These are phyloP conservation scores for Hymenoscyphus scutula DNA, from an alignment of 2,329 filamentous ascomycete species.

Conservation along the genomic window DNA sequence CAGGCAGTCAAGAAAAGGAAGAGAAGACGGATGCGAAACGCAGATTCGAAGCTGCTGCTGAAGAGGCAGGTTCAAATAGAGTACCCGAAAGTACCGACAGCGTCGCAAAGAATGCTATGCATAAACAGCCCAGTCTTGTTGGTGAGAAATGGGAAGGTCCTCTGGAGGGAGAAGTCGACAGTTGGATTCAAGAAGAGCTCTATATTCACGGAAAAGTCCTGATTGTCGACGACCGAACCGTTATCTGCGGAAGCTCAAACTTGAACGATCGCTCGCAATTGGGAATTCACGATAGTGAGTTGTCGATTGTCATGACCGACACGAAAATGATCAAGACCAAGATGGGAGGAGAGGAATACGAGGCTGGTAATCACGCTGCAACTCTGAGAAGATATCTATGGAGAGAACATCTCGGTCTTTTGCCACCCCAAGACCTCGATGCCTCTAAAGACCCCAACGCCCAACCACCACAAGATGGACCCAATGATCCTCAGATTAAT, in stretches of 20 bases:
- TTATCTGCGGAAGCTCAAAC: slow-evolving; percentile 84
- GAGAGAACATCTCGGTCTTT: slow-evolving; percentile 84
- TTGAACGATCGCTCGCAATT: slow-evolving; percentile 88
- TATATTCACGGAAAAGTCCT: slow-evolving; percentile 93
- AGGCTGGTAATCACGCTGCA: slow-evolving; percentile 77
- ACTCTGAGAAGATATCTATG: slow-evolving; percentile 80
- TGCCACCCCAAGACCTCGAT: slow-evolving; percentile 70
- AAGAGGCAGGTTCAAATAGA: slow-evolving; percentile 34
- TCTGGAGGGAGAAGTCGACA: slow-evolving; percentile 72
- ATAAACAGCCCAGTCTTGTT: slow-evolving; percentile 58
- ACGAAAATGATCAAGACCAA: slow-evolving; percentile 64
- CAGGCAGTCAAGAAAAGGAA: slow-evolving; percentile 40
- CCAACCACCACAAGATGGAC: slow-evolving; percentile 62
- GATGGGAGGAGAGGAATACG: slow-evolving; percentile 77
- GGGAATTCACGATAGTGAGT: slow-evolving; percentile 85
- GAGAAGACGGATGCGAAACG: slow-evolving; percentile 48
- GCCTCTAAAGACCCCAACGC: slow-evolving; percentile 68
- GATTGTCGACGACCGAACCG: slow-evolving; percentile 82
- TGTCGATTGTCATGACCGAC: slow-evolving; percentile 88
- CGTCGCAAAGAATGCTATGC: slow-evolving; percentile 81
- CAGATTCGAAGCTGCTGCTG: slow-evolving; percentile 50
- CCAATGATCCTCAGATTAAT: slow-evolving; percentile 64
- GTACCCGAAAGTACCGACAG: slow-evolving; percentile 39
- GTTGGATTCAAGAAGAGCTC: slow-evolving; percentile 93
- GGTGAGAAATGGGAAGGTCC: slow-evolving; percentile 76